These are phyloP conservation scores for Candida sanyaensis DNA, from an alignment of 1,139 yeast species.

Conservation along the genomic window DNA sequence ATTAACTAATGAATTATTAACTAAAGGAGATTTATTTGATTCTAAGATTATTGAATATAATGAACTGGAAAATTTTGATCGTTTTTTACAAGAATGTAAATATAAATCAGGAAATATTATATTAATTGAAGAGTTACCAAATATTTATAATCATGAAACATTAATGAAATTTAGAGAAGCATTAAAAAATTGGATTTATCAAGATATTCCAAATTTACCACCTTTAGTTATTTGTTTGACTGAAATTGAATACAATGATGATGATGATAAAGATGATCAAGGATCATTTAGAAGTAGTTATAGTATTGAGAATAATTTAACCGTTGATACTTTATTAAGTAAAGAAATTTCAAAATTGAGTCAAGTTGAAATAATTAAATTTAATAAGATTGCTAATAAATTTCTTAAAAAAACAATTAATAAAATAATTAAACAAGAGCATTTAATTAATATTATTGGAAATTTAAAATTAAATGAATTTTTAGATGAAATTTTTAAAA, in stretches of 20 bases:
- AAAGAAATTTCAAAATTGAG: slow-evolving; percentile 28
- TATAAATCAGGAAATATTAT: slow-evolving; percentile 53
- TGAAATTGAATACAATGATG: slow-evolving; percentile 63
- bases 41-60: slow-evolving; percentile 28
- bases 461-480: slow-evolving; percentile 28
- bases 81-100: slow-evolving; percentile 61
- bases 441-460: slow-evolving; percentile 14
- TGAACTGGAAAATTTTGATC: slow-evolving; percentile 53
- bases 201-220: slow-evolving; percentile 41
- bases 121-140: slow-evolving; percentile 84
- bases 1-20: slow-evolving; percentile 50
- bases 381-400: slow-evolving; percentile 72
- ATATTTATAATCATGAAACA: slow-evolving; percentile 66
- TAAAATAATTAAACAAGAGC: slow-evolving; percentile 42
- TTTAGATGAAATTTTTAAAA: slow-evolving; percentile 43
- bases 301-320: slow-evolving; percentile 55
- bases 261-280: slow-evolving; percentile 18
- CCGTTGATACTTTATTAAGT: slow-evolving; percentile 67
- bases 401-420: slow-evolving; percentile 57
- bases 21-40: slow-evolving; percentile 7
- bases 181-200: slow-evolving; percentile 58
- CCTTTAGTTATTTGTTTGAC: slow-evolving; percentile 78
- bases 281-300: slow-evolving; percentile 17
- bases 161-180: slow-evolving; percentile 53
- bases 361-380: slow-evolving; percentile 54